Conservation (phyloP, 2,329 filamentous ascomycete species). For the Fusarium equiseti region DNA sequence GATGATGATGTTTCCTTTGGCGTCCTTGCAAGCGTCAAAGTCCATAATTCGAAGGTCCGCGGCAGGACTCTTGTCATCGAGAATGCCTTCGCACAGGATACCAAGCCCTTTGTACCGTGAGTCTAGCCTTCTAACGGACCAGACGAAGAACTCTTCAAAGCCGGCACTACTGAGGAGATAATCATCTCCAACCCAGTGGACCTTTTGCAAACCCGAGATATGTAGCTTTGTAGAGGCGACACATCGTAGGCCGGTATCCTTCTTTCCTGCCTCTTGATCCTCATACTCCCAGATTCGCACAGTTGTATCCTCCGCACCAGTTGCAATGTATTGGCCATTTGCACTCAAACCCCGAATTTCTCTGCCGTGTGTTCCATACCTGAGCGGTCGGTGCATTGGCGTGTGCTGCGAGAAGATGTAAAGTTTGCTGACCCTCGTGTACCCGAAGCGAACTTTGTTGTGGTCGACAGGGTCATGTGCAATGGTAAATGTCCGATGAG, state of each 20-base stretch:
- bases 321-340: constrained; percentile 65
- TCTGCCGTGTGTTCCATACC: constrained; percentile 82
- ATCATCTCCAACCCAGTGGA: constrained; percentile 78
- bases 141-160: constrained; percentile 89
- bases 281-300: constrained; percentile 78
- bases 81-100: constrained; percentile 68
- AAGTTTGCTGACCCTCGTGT: constrained; percentile 75
- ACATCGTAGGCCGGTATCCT: constrained; percentile 56
- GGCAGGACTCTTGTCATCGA: constrained; percentile 62
- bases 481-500: constrained; percentile 80
- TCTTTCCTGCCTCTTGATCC: constrained; percentile 20
- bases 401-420: constrained; percentile 60
- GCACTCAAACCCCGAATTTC: constrained; percentile 75
- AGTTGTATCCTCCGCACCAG: constrained; percentile 77
- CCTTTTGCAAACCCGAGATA: constrained; percentile 83
- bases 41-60: constrained; percentile 84
- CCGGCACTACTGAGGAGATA: constrained; percentile 90
- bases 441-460: constrained; percentile 69
- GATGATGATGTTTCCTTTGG: constrained; percentile 64
- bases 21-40: constrained; percentile 69
- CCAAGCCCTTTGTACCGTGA: constrained; percentile 63
- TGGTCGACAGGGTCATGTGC: constrained; percentile 49
- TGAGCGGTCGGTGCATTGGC: constrained; percentile 63
- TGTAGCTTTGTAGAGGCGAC: constrained; percentile 79
- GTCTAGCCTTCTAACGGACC: constrained; percentile 72